Conservation (phyloP, 345 rosid species). For the Adansonia digitata region DNA sequence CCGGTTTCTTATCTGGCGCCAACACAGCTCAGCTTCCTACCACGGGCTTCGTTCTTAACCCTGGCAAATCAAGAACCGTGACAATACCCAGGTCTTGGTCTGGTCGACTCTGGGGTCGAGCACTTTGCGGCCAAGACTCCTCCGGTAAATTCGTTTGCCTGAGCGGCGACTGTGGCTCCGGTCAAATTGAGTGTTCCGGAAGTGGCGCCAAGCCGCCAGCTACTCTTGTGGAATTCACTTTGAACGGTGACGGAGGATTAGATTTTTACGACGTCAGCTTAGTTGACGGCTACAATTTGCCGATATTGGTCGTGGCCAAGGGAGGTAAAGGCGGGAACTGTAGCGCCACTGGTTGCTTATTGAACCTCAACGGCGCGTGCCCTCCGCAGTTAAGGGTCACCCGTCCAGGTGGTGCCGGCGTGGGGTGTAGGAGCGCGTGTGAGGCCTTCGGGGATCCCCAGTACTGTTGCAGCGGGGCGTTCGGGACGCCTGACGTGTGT, state of each 20-base stretch:
- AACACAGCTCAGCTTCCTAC: slow-evolving; percentile 56
- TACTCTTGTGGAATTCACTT: slow-evolving; percentile 84
- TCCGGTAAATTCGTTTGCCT: slow-evolving; percentile 51
- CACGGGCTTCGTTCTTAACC: slow-evolving; percentile 62
- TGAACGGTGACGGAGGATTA: slow-evolving; percentile 65
- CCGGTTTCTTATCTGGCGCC: slow-evolving; percentile 82
- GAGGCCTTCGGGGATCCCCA: slow-evolving; percentile 70
- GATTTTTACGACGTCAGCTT: slow-evolving; percentile 83
- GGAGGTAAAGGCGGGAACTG: slow-evolving; percentile 48
- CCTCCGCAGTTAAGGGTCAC: slow-evolving; percentile 51
- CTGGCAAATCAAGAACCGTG: slow-evolving; percentile 57
- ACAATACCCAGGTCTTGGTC: slow-evolving; percentile 63
- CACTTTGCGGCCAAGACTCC: slow-evolving; percentile 43
- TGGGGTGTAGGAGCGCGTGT: slow-evolving; percentile 87
- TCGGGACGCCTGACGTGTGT: slow-evolving; percentile 81
- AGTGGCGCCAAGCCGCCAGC: slow-evolving; percentile 77
- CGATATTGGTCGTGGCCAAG: slow-evolving; percentile 60
- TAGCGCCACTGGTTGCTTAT: slow-evolving; percentile 79
- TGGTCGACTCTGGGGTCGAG: slow-evolving; percentile 89
- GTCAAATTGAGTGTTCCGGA: slow-evolving; percentile 55
- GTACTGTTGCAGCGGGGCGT: slow-evolving; percentile 74
- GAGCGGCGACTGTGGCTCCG: slow-evolving; percentile 80
- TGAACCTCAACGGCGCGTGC: slow-evolving; percentile 75
- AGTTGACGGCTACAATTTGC: slow-evolving; percentile 72
- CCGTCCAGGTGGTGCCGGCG: slow-evolving; percentile 23